These are phyloP conservation scores for Stachybotrys chartarum DNA, from an alignment of 2,329 filamentous ascomycete species.

Conservation along the genomic window DNA sequence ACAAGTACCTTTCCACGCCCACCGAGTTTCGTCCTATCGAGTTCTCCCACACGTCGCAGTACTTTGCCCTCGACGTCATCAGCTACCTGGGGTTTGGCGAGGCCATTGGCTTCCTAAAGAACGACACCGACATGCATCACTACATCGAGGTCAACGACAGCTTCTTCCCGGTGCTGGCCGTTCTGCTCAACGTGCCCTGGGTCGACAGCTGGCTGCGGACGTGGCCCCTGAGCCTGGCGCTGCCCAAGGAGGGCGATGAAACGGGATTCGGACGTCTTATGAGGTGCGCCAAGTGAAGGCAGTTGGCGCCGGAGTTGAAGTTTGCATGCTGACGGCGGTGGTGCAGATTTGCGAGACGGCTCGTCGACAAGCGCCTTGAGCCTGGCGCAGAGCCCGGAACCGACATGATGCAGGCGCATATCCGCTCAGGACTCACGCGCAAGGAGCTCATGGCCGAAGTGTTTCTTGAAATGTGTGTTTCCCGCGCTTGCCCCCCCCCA, in stretches of 20 bases:
- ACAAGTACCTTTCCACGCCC: neutral
- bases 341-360: neutral
- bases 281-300: neutral
- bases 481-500: neutral
- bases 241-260: constrained; percentile 15
- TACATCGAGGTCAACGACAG: constrained; percentile 10
- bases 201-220: constrained; percentile 12
- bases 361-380: neutral
- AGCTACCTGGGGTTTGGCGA: constrained; percentile 16
- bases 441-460: neutral
- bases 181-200: constrained; percentile 15
- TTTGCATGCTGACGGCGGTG: neutral
- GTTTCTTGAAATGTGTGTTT: neutral
- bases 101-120: constrained; percentile 15
- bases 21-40: neutral
- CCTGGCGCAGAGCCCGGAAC: neutral
- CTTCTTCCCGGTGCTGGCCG: constrained; percentile 5
- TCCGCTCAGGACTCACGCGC: constrained; percentile 13
- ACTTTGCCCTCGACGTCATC: constrained; percentile 16
- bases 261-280: neutral
- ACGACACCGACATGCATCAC: constrained; percentile 14
- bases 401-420: constrained; percentile 9
- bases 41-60: constrained; percentile 1
- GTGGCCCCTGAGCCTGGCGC: constrained; percentile 6
- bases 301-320: neutral